Conservation (phyloP, 148 eudicot genomes). For the Rhododendron vialii region DNA sequence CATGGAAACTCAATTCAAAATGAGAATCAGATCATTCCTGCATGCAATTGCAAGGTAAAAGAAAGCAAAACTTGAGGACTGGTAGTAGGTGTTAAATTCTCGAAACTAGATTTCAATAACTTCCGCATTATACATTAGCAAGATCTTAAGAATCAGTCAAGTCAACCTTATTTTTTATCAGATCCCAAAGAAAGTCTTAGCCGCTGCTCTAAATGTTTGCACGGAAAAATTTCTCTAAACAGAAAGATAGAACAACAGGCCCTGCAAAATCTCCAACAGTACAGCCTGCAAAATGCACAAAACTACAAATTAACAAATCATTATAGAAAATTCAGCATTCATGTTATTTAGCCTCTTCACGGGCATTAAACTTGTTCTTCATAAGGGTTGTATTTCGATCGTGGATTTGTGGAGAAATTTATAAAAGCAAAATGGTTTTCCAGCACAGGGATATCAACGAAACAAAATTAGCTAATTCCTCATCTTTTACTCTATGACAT, state of each 20-base stretch:
- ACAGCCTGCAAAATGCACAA: conserved; percentile 54
- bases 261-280: conserved; percentile 78
- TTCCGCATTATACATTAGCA: background rate
- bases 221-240: conserved; percentile 51
- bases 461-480: background rate
- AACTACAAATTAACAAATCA: background rate
- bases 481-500: background rate
- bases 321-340: background rate
- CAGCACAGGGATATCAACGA: background rate
- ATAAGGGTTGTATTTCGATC: background rate
- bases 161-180: conserved; percentile 1
- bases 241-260: conserved; percentile 52
- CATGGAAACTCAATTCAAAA: background rate
- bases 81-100: background rate
- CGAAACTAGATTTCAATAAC: background rate
- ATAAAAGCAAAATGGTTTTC: background rate
- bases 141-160: background rate
- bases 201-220: conserved; percentile 10
- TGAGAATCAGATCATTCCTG: background rate
- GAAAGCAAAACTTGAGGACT: background rate
- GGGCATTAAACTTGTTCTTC: background rate
- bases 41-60: background rate
- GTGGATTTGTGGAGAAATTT: background rate
- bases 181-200: background rate
- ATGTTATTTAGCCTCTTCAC: background rate